These are phyloP conservation scores for Amanita molliuscula DNA, from an alignment of 768 basidiomycete genomes.

Conservation along the genomic window DNA sequence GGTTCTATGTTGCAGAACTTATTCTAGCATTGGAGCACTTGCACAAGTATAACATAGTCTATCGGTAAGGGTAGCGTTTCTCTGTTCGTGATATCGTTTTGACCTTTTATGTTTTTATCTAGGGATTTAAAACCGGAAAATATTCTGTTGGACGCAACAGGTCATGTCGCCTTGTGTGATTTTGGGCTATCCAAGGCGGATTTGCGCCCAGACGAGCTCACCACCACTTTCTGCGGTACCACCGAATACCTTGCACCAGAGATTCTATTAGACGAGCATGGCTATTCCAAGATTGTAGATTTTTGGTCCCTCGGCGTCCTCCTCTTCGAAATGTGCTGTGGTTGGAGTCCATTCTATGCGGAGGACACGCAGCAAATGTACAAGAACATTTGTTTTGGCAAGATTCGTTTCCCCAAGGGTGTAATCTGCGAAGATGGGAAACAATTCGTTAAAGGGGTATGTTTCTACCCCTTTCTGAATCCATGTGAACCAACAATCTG, in stretches of 20 bases:
- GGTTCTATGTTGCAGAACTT: conserved; percentile 96
- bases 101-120: conserved; percentile 6
- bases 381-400: conserved; percentile 97
- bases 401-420: conserved; percentile 94
- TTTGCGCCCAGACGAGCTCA: conserved; percentile 84
- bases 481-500: not conserved
- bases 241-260: conserved; percentile 98
- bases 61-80: conserved; percentile 45
- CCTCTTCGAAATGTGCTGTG: conserved; percentile 99
- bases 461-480: conserved; percentile 17
- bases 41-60: conserved; percentile 96
- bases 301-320: conserved; percentile 97
- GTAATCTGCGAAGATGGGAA: conserved; percentile 98
- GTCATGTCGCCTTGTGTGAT: conserved; percentile 96
- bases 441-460: conserved; percentile 95
- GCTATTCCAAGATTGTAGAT: conserved; percentile 97
- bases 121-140: conserved; percentile 98
- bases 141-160: conserved; percentile 95
- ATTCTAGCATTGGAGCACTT: conserved; percentile 92
- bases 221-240: conserved; percentile 99
- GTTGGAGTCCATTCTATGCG: conserved; percentile 99
- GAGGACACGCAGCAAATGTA: conserved; percentile 99
- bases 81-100: conserved; percentile 1
- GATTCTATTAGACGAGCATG: conserved; percentile 96
- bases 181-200: conserved; percentile 98